Base-by-base conservation (phyloP, 495 filamentous ascomycete species). In the Trichoderma asperelloides region DNA sequence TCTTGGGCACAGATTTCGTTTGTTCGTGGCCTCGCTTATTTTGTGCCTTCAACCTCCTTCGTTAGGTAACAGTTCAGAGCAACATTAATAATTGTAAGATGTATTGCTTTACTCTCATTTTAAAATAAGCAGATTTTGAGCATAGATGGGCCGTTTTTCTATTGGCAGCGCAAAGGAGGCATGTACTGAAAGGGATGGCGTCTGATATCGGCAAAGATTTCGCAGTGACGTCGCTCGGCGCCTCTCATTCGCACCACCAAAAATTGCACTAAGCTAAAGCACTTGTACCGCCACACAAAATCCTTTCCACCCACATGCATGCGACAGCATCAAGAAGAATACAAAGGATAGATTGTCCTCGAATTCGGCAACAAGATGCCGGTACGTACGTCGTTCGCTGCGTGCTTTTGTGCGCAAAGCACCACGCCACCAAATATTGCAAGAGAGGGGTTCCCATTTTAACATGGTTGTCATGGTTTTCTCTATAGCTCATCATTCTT, bases 401-500 rank as follows among this genome's bases (percentile, higher is more conserved):
- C 25, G 55, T 60, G 6, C 11, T 18, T 60, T 30, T 18, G 27
- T 25, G 16, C 55, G 55, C 55, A 60, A 47, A 60, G 55, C 55
- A 60, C 55, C 13, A 28, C 23, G 55, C 28, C 55, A 60, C 27
- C 55, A 60, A 16, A 55, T n/a, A 25, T n/a, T 21, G 21, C 8
- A 55, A 55, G 21, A 55, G 25, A 60, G 25, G 25, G 27, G 12
- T 60, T 30, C 12, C 12, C 25, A 30, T 60, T 60, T 30, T 60
- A 60, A 60, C 55, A 30, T 16, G 25, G 49, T 9, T n/a, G 21
- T 30, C 55, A 60, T 30, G 25, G 23, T 13, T 30, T 21, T 3
- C 49, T 43, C 67, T 39, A 16, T 71, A 98, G 95, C 87, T 98
- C 75, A 91, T 98, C 70, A 88, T 97, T 66, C 79, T 98, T 72